A percentile compares a stretch with the other conserved stretches of the same genome.
phyloP scores from a whole-genome alignment of 148 eudicot species.

The Amaranthus cruentus region DNA sequence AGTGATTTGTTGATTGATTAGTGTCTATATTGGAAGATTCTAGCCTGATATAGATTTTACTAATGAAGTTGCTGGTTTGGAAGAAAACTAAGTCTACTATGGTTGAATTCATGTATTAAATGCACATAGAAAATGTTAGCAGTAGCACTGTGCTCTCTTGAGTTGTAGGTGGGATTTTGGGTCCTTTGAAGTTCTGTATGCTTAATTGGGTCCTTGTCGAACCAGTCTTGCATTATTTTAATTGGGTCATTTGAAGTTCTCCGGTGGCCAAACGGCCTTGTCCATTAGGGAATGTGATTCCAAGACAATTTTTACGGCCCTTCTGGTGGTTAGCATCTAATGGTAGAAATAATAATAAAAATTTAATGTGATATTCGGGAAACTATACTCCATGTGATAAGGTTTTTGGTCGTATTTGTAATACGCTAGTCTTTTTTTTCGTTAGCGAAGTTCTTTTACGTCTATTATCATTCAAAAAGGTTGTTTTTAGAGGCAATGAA shows the following conservation, averaged over 20 bases:
- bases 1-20: not conserved
- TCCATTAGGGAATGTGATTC: too few relatives aligned
- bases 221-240: not conserved
- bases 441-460: too few relatives aligned
- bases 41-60: not conserved
- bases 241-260: not conserved
- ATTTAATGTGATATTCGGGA: too few relatives aligned
- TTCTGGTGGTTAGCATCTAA: too few relatives aligned
- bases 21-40: not conserved
- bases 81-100: not conserved
- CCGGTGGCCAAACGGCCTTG: not conserved
- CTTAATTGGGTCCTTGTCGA: not conserved
- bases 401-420: too few relatives aligned
- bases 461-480: too few relatives aligned
- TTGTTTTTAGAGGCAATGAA: too few relatives aligned
- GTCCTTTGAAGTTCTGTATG: not conserved
- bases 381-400: too few relatives aligned
- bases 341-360: too few relatives aligned
- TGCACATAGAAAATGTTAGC: not conserved
- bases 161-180: not conserved
- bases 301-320: too few relatives aligned
- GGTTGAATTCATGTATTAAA: not conserved
- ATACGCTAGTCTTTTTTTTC: too few relatives aligned
- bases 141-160: not conserved
- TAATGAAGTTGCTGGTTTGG: not conserved